These are phyloP conservation scores for Cerioporus squamosus DNA, from an alignment of 1,284 basidiomycete species.

Conservation along the genomic window DNA sequence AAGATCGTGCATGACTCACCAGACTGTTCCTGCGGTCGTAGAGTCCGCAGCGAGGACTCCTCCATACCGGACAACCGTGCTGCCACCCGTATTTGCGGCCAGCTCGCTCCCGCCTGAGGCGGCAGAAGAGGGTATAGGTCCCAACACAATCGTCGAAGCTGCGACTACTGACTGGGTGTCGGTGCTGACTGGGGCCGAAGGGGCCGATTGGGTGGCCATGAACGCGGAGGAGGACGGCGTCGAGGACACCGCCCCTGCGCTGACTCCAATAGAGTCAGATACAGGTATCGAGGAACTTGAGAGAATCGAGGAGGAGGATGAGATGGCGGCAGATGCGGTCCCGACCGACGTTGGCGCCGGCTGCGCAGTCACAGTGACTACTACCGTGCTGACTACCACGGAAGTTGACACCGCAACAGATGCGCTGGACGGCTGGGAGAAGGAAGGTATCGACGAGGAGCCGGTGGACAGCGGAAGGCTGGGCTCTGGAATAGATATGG, in stretches of 20 bases:
- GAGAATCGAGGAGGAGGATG: background rate
- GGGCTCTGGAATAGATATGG: background rate
- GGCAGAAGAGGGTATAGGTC: background rate
- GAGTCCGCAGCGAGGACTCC: conserved; percentile 6
- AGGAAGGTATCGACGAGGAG: background rate
- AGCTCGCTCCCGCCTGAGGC: too few species aligned
- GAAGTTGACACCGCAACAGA: conserved; percentile 18
- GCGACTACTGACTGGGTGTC: conserved; percentile 24
- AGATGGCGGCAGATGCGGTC: background rate
- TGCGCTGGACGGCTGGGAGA: background rate
- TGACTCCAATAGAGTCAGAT: conserved; percentile 5
- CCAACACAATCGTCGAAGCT: conserved; percentile 35
- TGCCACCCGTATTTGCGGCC: too few species aligned
- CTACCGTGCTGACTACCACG: conserved; percentile 25
- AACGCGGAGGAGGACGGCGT: conserved; percentile 42
- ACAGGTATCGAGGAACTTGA: background rate
- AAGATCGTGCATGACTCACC: conserved; percentile 14
- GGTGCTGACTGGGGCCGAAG: background rate
- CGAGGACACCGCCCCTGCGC: background rate
- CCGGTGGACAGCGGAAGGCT: conserved; percentile 7
- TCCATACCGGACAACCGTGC: background rate
- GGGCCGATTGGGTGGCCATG: conserved; percentile 41
- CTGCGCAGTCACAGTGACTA: conserved; percentile 24
- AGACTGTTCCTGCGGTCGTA: background rate
- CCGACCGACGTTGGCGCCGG: conserved; percentile 2